These are phyloP conservation scores for Echinochloa phyllopogon DNA, from an alignment of 176 grass and related monocot genomes.

Conservation along the genomic window DNA sequence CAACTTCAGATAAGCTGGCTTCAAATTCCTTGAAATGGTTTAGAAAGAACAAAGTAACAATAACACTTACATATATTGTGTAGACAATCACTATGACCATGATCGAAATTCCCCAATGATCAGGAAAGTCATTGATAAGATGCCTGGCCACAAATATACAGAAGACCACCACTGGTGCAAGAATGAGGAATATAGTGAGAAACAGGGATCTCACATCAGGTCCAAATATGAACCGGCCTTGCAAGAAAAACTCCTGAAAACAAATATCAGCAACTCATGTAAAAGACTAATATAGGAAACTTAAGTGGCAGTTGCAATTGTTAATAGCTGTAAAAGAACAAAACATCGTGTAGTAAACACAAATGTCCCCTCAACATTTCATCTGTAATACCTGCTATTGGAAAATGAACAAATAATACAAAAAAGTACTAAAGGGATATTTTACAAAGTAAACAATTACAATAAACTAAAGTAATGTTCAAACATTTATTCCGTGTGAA, in stretches of 20 bases:
- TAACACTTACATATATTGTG: constrained; percentile 84
- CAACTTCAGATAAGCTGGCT: neutral
- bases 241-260: constrained; percentile 90
- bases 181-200: constrained; percentile 91
- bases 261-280: constrained; percentile 29
- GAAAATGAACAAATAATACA: neutral
- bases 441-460: constrained; percentile 4
- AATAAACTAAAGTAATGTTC: neutral
- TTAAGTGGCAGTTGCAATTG: neutral
- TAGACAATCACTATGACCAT: constrained; percentile 84
- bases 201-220: constrained; percentile 96
- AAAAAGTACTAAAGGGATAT: neutral
- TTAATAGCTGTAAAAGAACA: neutral
- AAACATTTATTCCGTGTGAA: neutral
- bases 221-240: constrained; percentile 97
- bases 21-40: neutral
- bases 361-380: constrained; percentile 6
- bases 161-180: constrained; percentile 81
- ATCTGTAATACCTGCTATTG: neutral
- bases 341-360: neutral
- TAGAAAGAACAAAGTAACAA: neutral
- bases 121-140: constrained; percentile 87
- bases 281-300: neutral
- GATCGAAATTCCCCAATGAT: constrained; percentile 81
- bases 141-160: constrained; percentile 94